These are phyloP conservation scores for Trichoderma sp. DNA, from an alignment of 2,329 filamentous ascomycete genomes.

Conservation along the genomic window DNA sequence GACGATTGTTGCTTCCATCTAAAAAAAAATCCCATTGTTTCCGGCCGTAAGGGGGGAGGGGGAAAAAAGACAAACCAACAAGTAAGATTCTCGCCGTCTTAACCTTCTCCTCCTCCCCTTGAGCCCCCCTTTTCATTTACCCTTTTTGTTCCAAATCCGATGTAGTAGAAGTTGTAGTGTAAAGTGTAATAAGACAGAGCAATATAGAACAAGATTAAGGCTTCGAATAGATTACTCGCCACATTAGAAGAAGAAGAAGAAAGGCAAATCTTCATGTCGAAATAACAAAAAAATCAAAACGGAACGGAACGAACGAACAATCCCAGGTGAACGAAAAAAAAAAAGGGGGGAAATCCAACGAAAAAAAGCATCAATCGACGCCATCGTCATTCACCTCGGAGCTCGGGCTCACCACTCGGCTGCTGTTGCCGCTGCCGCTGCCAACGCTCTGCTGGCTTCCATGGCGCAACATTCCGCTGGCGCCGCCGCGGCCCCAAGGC, in stretches of 20 bases:
- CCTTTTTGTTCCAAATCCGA: not conserved
- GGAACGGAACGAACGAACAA: not conserved
- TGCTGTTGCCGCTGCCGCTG: slow-evolving; percentile 14
- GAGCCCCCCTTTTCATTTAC: not conserved
- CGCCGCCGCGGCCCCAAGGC: slow-evolving; percentile 39
- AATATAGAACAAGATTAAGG: slow-evolving; percentile 1
- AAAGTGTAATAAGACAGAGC: not conserved
- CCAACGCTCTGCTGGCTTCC: slow-evolving; percentile 28
- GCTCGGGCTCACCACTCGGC: slow-evolving; percentile 24
- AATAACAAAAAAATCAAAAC: not conserved
- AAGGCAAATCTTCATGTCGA: not conserved
- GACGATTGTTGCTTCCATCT: not conserved
- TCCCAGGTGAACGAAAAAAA: not conserved
- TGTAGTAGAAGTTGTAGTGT: slow-evolving; percentile 1
- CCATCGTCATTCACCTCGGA: slow-evolving; percentile 30
- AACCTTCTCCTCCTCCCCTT: not conserved
- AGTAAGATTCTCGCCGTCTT: not conserved
- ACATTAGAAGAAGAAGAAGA: not conserved
- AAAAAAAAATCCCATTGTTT: not conserved
- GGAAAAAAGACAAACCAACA: not conserved
- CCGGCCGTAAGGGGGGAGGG: too few relatives aligned
- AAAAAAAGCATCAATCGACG: slow-evolving; percentile 31
- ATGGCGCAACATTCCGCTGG: slow-evolving; percentile 43
- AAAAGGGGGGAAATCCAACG: not conserved
- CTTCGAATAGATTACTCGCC: slow-evolving; percentile 4